These are phyloP conservation scores for Hippophae tibetana DNA, from an alignment of 306 rosid species.

Conservation along the genomic window DNA sequence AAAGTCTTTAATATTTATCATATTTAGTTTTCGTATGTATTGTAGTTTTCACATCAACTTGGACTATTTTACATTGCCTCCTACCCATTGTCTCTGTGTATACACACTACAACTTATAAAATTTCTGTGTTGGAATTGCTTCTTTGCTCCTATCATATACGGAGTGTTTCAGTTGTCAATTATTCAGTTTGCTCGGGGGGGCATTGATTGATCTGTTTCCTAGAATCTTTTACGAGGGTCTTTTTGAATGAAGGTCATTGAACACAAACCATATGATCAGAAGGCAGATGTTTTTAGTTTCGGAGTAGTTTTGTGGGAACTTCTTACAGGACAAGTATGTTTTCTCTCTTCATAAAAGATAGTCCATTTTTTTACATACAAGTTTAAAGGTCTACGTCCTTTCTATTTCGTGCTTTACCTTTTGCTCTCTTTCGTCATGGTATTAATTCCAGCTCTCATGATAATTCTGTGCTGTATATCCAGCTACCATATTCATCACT, in stretches of 20 bases:
- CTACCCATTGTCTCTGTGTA: too few species aligned
- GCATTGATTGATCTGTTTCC: constrained; percentile 2
- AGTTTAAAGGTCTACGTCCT: not conserved
- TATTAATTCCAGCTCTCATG: constrained; percentile 9
- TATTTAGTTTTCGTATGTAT: too few species aligned
- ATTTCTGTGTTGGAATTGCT: not conserved
- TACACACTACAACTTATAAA: not conserved
- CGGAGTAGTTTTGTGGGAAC: constrained; percentile 94
- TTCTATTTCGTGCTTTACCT: not conserved
- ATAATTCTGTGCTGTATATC: constrained; percentile 19
- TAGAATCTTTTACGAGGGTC: constrained; percentile 8
- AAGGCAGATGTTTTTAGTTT: constrained; percentile 97
- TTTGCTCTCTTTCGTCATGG: constrained; percentile 2
- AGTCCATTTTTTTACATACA: not conserved
- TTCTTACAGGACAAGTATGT: constrained; percentile 90
- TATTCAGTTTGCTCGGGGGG: not conserved
- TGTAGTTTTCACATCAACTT: too few species aligned
- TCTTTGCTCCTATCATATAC: too few species aligned
- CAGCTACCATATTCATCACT: constrained; percentile 82
- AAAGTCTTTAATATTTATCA: too few species aligned
- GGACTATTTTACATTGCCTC: not conserved
- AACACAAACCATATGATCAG: constrained; percentile 94
- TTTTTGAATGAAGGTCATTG: constrained; percentile 66
- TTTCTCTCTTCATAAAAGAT: constrained; percentile 2
- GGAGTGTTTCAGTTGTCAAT: too few species aligned